These are phyloP conservation scores for Arthrobotrys iridis DNA, from an alignment of 2,329 filamentous ascomycete species.

Conservation along the genomic window DNA sequence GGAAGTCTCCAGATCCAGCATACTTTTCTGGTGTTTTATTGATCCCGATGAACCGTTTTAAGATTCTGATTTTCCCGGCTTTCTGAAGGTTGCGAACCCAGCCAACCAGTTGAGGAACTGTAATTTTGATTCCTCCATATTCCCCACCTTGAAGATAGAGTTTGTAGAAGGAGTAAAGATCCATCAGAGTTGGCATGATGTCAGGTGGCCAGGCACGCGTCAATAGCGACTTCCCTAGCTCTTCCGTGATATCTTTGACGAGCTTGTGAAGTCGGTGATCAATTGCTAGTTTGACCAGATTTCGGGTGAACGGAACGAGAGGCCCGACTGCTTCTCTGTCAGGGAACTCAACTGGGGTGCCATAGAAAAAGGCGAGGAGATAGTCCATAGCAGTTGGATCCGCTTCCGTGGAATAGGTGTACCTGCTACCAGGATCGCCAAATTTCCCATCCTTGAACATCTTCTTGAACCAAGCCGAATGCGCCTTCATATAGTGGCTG, in stretches of 20 bases:
- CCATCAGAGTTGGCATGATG: background rate
- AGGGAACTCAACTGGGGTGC: slow-evolving; percentile 7
- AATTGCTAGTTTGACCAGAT: background rate
- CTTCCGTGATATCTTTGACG: background rate
- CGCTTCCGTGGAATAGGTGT: background rate
- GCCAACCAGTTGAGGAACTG: background rate
- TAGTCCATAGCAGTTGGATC: slow-evolving; percentile 20
- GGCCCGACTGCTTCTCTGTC: background rate
- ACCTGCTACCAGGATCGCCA: background rate
- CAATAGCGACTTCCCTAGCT: background rate
- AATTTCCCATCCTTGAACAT: background rate
- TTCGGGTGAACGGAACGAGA: background rate
- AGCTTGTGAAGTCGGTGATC: background rate
- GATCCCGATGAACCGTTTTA: background rate
- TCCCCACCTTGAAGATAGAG: background rate
- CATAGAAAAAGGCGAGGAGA: slow-evolving; percentile 30
- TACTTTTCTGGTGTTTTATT: background rate
- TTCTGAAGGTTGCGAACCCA: background rate
- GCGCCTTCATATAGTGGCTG: background rate
- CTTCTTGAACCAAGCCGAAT: background rate
- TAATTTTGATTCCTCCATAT: background rate
- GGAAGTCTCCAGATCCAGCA: background rate
- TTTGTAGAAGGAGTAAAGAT: background rate
- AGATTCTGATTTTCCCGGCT: background rate
- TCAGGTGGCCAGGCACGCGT: background rate